A percentile compares a stretch with the other conserved stretches of the same genome.
phyloP scores from a whole-genome alignment of 2,329 filamentous ascomycete species.

The Kalmusia sp. region DNA sequence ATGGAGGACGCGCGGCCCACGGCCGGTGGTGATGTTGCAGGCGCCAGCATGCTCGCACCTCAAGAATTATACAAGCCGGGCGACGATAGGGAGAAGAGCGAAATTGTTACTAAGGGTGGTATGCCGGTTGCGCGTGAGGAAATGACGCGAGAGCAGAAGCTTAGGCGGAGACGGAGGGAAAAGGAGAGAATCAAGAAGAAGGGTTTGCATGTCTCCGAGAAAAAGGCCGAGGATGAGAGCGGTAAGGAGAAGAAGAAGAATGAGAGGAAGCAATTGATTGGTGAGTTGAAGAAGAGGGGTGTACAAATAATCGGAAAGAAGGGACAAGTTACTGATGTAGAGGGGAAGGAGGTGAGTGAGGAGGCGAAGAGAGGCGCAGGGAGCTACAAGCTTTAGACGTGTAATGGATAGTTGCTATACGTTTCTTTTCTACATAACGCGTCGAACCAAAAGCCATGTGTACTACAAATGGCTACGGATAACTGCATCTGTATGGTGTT shows the following conservation, averaged over 20 bases:
- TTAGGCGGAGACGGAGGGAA: slow-evolving; percentile 75
- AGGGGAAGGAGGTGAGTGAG: slow-evolving; percentile 73
- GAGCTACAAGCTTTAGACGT: slow-evolving; percentile 39
- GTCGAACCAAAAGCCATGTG: no score
- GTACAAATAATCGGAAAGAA: slow-evolving; percentile 93
- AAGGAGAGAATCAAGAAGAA: slow-evolving; percentile 85
- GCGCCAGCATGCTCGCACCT: slow-evolving; percentile 79
- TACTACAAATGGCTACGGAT: background rate
- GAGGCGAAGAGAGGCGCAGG: slow-evolving; percentile 35
- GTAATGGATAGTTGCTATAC: background rate
- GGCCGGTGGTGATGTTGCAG: slow-evolving; percentile 75
- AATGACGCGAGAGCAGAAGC: slow-evolving; percentile 86
- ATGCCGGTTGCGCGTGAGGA: slow-evolving; percentile 82
- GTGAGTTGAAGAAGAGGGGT: slow-evolving; percentile 79
- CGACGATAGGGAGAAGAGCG: slow-evolving; percentile 63
- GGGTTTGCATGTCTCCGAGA: slow-evolving; percentile 57
- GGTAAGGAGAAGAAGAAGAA: slow-evolving; percentile 65
- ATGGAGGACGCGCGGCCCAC: slow-evolving; percentile 97
- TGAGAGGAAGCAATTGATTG: slow-evolving; percentile 65
- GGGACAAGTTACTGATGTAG: slow-evolving; percentile 82
- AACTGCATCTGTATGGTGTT: background rate
- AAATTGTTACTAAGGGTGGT: slow-evolving; percentile 80
- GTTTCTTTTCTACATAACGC: no score
- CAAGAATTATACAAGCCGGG: slow-evolving; percentile 93
- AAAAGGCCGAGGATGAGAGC: slow-evolving; percentile 47